Conservation (phyloP, 2,329 filamentous ascomycete genomes). For the Talaromyces islandicus region DNA sequence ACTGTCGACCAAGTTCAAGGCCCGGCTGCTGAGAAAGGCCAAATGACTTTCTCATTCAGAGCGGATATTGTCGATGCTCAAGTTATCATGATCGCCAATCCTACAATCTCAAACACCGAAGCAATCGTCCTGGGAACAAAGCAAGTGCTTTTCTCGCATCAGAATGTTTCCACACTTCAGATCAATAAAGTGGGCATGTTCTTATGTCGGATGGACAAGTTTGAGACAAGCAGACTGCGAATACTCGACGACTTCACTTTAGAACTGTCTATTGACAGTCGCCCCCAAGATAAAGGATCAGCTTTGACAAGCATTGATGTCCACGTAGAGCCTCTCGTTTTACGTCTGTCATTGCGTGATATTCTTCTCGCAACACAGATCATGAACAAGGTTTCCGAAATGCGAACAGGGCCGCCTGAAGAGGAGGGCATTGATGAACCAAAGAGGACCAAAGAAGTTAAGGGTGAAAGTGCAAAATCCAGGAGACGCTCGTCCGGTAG, state of each 20-base stretch:
- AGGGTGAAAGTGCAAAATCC: slow-evolving; percentile 24
- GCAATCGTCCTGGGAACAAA: slow-evolving; percentile 94
- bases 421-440: slow-evolving; percentile 49
- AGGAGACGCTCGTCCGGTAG: slow-evolving; percentile 36
- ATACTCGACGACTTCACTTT: slow-evolving; percentile 97
- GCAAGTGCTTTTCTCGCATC: slow-evolving; percentile 85
- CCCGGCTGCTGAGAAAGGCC: slow-evolving; percentile 33
- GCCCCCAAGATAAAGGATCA: slow-evolving; percentile 53
- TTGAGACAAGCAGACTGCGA: slow-evolving; percentile 80
- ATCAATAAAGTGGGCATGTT: slow-evolving; percentile 97
- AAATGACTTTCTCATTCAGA: slow-evolving; percentile 77
- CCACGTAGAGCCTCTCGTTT: slow-evolving; percentile 82
- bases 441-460: slow-evolving; percentile 44
- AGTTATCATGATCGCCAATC: slow-evolving; percentile 93
- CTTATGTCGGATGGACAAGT: slow-evolving; percentile 94
- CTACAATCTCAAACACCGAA: slow-evolving; percentile 80
- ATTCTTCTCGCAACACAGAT: slow-evolving; percentile 93
- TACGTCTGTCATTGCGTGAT: slow-evolving; percentile 86
- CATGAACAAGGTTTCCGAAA: slow-evolving; percentile 79
- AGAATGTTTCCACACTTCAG: slow-evolving; percentile 89
- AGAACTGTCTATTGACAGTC: slow-evolving; percentile 77
- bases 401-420: slow-evolving; percentile 53
- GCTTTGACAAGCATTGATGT: slow-evolving; percentile 72
- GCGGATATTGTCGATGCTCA: slow-evolving; percentile 95
- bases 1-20: slow-evolving; percentile 21